A percentile compares a stretch with the other conserved stretches of the same genome.
These are phyloP conservation scores for Pulveroboletus frians DNA, from an alignment of 768 basidiomycete species.

Conservation along the genomic window DNA sequence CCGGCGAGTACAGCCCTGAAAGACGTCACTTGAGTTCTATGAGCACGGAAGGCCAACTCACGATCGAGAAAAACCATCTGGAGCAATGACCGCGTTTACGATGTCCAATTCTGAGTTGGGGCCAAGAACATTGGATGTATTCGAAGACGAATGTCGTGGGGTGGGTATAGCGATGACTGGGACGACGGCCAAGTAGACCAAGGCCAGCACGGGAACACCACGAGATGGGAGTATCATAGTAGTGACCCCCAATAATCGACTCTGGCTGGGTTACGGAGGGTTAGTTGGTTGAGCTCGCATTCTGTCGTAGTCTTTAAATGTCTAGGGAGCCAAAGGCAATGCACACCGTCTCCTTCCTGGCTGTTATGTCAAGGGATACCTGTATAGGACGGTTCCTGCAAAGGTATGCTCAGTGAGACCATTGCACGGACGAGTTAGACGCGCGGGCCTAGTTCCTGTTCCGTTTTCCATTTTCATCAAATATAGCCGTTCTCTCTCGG, in stretches of 20 bases:
- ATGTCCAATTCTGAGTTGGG: constrained; percentile 28
- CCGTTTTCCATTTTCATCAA: too few species aligned
- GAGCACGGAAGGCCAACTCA: constrained; percentile 17
- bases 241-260: neutral
- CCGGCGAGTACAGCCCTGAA: too few species aligned
- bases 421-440: too few species aligned
- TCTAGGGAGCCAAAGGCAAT: too few species aligned
- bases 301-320: neutral
- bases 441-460: too few species aligned
- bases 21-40: neutral
- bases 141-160: too few species aligned
- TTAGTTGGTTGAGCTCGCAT: neutral
- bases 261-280: neutral
- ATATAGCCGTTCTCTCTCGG: too few species aligned
- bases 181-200: neutral
- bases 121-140: constrained; percentile 14
- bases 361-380: too few species aligned
- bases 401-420: too few species aligned
- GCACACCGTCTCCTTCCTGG: too few species aligned
- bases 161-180: neutral
- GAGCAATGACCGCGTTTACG: constrained; percentile 37
- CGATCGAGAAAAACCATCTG: constrained; percentile 43
- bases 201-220: neutral
- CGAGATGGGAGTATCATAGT: neutral
- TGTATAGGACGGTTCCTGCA: too few species aligned